These are phyloP conservation scores for Aspergillus brunneoviolaceus DNA, from an alignment of 2,329 filamentous ascomycete species.

Conservation along the genomic window DNA sequence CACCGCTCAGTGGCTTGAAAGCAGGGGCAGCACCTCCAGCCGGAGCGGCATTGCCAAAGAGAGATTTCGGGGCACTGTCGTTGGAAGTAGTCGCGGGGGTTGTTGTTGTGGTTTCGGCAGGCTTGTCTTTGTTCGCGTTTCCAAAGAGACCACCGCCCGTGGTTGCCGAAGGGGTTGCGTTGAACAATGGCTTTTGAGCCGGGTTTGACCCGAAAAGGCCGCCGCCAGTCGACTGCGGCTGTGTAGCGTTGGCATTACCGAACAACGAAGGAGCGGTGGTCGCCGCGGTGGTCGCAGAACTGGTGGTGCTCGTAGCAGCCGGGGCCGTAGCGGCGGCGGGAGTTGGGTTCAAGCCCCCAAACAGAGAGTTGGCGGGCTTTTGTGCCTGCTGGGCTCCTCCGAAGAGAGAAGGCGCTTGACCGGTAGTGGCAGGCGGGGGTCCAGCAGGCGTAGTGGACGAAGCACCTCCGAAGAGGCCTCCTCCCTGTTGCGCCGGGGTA, in stretches of 20 bases:
- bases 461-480: slow-evolving; percentile 39
- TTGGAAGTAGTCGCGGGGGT: slow-evolving; percentile 24
- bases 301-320: slow-evolving; percentile 28
- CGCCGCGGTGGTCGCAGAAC: slow-evolving; percentile 24
- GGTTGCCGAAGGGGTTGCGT: slow-evolving; percentile 21
- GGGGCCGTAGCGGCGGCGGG: slow-evolving; percentile 20
- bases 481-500: slow-evolving; percentile 39
- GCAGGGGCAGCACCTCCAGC: neutral
- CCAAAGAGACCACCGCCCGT: slow-evolving; percentile 14
- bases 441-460: slow-evolving; percentile 53
- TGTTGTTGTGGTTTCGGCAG: slow-evolving; percentile 24
- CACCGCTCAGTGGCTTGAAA: slow-evolving; percentile 29
- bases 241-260: slow-evolving; percentile 13
- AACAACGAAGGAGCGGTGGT: slow-evolving; percentile 22
- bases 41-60: slow-evolving; percentile 23
- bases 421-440: slow-evolving; percentile 38
- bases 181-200: slow-evolving; percentile 31
- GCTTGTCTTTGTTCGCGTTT: slow-evolving; percentile 32
- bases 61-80: slow-evolving; percentile 27
- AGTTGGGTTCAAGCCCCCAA: slow-evolving; percentile 29
- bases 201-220: slow-evolving; percentile 30
- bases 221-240: slow-evolving; percentile 27
- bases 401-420: slow-evolving; percentile 30
- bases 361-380: slow-evolving; percentile 28
- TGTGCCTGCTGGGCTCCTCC: slow-evolving; percentile 21